Evolutionary conservation across 768 basidiomycete species (phyloP).

Genomic region (Boletus speciosus): DNA sequence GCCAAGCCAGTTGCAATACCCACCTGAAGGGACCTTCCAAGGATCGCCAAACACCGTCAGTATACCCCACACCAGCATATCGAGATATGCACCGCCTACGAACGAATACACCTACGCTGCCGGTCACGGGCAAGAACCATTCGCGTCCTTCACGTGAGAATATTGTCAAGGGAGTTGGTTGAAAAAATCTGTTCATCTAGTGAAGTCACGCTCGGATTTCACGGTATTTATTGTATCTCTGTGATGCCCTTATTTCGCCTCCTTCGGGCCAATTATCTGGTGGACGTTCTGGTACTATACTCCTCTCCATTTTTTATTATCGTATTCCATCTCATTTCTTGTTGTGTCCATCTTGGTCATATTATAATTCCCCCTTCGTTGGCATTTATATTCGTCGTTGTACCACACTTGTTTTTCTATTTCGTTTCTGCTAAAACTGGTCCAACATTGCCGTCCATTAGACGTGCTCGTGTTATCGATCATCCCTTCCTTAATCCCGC

Average conservation of each 20-base stretch:
- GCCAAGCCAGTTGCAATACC: slow-evolving; percentile 16
- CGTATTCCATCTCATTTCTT: slow-evolving; percentile 12
- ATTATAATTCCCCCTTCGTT: slow-evolving; percentile 1
- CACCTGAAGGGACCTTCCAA: slow-evolving; percentile 18
- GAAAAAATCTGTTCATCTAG: background rate
- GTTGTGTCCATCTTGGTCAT: slow-evolving; percentile 8
- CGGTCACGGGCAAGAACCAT: slow-evolving; percentile 25
- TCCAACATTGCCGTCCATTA: background rate
- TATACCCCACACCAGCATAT: slow-evolving; percentile 12
- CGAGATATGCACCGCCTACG: slow-evolving; percentile 16
- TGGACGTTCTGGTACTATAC: slow-evolving; percentile 7
- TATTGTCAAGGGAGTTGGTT: background rate
- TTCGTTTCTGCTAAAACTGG: slow-evolving; percentile 9
- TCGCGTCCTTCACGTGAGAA: slow-evolving; percentile 15
- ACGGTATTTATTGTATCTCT: slow-evolving; percentile 4
- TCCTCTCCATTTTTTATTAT: slow-evolving; percentile 1
- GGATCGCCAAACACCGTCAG: slow-evolving; percentile 11
- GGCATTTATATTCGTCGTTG: slow-evolving; percentile 9
- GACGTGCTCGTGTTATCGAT: slow-evolving; percentile 10
- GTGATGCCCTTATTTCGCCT: background rate
- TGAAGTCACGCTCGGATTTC: background rate
- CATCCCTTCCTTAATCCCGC: background rate
- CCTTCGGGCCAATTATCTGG: slow-evolving; percentile 5
- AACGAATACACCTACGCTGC: slow-evolving; percentile 23
- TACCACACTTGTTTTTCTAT: slow-evolving; percentile 3